phyloP scores from a whole-genome alignment of 148 eudicot genomes.

The Chenopodium suecicum region DNA sequence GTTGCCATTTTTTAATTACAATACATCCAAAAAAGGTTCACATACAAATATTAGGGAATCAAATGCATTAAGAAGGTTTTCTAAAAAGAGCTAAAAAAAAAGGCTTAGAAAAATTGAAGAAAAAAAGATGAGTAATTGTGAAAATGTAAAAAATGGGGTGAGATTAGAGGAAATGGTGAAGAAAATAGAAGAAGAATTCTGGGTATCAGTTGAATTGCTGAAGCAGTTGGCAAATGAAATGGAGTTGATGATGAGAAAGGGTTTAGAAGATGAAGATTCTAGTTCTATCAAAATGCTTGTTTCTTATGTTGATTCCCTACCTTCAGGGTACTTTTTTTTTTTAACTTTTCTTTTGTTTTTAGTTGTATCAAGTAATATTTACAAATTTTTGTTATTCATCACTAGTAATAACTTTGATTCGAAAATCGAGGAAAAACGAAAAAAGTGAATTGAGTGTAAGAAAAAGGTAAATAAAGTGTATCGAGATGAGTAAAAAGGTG shows the following conservation, averaged over 20 bases:
- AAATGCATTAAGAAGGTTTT: background rate
- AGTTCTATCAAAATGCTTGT: conserved; percentile 42
- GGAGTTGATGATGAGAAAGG: conserved; percentile 31
- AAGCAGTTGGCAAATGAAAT: conserved; percentile 30
- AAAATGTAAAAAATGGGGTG: background rate
- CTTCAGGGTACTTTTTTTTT: conserved; percentile 30
- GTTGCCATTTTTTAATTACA: background rate
- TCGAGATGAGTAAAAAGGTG: too few species aligned
- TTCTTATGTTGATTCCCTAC: conserved; percentile 40
- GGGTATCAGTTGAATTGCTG: conserved; percentile 20
- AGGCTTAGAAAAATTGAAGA: background rate
- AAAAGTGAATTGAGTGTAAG: too few species aligned
- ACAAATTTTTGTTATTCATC: background rate
- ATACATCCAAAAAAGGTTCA: background rate
- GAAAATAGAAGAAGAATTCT: conserved; percentile 28
- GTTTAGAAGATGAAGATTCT: conserved; percentile 28
- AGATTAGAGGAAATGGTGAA: conserved; percentile 21
- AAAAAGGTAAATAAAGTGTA: too few species aligned
- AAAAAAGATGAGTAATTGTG: conserved; percentile 20
- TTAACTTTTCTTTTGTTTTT: background rate
- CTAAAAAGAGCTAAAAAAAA: background rate
- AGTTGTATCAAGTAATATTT: too few species aligned
- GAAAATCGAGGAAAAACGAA: too few species aligned
- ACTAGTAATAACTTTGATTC: too few species aligned
- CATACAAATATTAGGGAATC: conserved; percentile 6